Conservation (phyloP, 306 rosid genomes). For the Cicer cuneatum region DNA sequence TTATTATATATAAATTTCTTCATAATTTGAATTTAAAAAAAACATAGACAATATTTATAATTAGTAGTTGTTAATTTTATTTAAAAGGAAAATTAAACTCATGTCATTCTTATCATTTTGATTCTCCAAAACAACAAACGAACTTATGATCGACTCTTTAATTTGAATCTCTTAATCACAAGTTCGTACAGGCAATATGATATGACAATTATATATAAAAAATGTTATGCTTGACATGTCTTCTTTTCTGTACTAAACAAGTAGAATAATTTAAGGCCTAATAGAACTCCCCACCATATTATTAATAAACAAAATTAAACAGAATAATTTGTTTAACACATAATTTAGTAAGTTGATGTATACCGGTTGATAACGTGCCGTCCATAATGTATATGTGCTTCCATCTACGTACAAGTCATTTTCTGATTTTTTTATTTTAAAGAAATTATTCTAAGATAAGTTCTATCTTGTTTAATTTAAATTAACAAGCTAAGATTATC, state of each 20-base stretch:
- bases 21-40: too few relatives aligned
- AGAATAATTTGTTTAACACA: neutral
- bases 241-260: neutral
- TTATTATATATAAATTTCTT: too few relatives aligned
- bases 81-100: too few relatives aligned
- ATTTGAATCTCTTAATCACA: too few relatives aligned
- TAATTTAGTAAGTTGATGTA: neutral
- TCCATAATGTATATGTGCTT: constrained; percentile 31
- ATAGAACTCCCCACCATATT: neutral
- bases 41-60: too few relatives aligned
- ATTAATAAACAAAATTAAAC: constrained; percentile 15
- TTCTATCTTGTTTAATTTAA: constrained; percentile 3
- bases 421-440: neutral
- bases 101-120: too few relatives aligned
- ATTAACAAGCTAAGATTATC: too few relatives aligned
- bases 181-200: too few relatives aligned
- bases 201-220: neutral
- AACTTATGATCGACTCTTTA: too few relatives aligned
- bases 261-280: neutral
- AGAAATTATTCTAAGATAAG: constrained; percentile 1
- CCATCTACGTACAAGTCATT: constrained; percentile 5
- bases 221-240: neutral
- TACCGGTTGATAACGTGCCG: constrained; percentile 38
- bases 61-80: too few relatives aligned
- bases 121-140: too few relatives aligned